Conservation (phyloP, 768 basidiomycete species). For the Arthromyces matolae region DNA sequence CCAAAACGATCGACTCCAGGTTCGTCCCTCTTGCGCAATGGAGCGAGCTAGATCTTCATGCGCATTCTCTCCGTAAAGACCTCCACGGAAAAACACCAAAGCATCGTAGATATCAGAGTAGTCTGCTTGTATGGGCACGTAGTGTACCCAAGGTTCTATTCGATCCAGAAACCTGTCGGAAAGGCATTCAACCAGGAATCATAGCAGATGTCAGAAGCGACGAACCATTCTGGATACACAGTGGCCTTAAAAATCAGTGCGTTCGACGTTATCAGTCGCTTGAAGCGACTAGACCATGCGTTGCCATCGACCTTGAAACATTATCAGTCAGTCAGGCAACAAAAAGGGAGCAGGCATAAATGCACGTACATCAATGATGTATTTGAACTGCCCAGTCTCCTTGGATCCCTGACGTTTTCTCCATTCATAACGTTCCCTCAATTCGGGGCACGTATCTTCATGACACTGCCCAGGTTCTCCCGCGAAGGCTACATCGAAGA, state of each 20-base stretch:
- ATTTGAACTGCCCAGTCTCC: constrained; percentile 49
- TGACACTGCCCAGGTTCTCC: constrained; percentile 39
- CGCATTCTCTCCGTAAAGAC: constrained; percentile 40
- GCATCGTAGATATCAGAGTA: constrained; percentile 59
- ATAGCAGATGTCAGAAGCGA: neutral
- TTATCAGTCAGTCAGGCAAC: neutral
- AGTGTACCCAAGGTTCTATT: constrained; percentile 57
- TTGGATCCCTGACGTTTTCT: constrained; percentile 30
- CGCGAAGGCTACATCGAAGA: constrained; percentile 51
- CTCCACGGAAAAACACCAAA: constrained; percentile 61
- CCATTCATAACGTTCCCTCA: constrained; percentile 43
- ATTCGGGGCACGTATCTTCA: constrained; percentile 31
- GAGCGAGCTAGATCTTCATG: constrained; percentile 48
- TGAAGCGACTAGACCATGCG: constrained; percentile 58
- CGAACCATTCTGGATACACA: constrained; percentile 58
- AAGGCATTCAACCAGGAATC: neutral
- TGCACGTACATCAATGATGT: constrained; percentile 43
- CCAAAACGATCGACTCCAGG: constrained; percentile 42
- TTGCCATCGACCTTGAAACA: constrained; percentile 43
- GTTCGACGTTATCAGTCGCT: constrained; percentile 51
- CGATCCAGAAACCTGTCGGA: constrained; percentile 21
- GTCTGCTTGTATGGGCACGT: constrained; percentile 55
- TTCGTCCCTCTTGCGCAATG: constrained; percentile 17
- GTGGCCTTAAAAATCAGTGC: constrained; percentile 59
- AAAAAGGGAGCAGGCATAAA: neutral